Evolutionary conservation across 305 asterid genomes (phyloP).

Genomic region (Caryopteris hybrid): DNA sequence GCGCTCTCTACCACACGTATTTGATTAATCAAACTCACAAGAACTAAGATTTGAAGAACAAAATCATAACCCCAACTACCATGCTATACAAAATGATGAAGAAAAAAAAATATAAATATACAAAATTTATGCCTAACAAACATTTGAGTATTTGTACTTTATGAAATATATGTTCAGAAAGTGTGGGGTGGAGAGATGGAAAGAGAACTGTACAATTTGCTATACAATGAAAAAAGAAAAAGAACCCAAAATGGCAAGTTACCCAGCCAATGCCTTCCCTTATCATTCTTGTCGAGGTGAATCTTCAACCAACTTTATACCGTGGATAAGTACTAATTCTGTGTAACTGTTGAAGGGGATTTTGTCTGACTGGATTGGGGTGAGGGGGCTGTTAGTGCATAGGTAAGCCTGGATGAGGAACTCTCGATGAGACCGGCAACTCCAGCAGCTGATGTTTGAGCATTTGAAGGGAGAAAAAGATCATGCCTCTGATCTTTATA

Average conservation of each 20-base stretch:
- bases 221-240: conserved; percentile 23
- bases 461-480: conserved; percentile 96
- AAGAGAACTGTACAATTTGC: conserved; percentile 38
- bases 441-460: conserved; percentile 95
- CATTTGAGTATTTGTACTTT: conserved; percentile 7
- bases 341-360: conserved; percentile 29
- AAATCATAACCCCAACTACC: conserved; percentile 9
- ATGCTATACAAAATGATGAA: conserved; percentile 27
- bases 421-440: conserved; percentile 95
- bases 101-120: conserved; percentile 3
- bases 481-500: conserved; percentile 96
- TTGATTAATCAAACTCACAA: not conserved
- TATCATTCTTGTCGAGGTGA: not conserved
- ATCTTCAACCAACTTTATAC: conserved; percentile 3
- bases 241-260: conserved; percentile 12
- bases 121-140: conserved; percentile 22
- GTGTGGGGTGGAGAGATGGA: conserved; percentile 5
- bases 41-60: not conserved
- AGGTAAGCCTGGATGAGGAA: conserved; percentile 75
- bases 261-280: conserved; percentile 7
- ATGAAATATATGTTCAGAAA: not conserved
- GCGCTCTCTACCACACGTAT: not conserved
- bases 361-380: conserved; percentile 45
- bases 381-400: conserved; percentile 81
- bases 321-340: not conserved